phyloP scores from a whole-genome alignment of 2,329 filamentous ascomycete species.

The Paraphaeosphaeria minitans region DNA sequence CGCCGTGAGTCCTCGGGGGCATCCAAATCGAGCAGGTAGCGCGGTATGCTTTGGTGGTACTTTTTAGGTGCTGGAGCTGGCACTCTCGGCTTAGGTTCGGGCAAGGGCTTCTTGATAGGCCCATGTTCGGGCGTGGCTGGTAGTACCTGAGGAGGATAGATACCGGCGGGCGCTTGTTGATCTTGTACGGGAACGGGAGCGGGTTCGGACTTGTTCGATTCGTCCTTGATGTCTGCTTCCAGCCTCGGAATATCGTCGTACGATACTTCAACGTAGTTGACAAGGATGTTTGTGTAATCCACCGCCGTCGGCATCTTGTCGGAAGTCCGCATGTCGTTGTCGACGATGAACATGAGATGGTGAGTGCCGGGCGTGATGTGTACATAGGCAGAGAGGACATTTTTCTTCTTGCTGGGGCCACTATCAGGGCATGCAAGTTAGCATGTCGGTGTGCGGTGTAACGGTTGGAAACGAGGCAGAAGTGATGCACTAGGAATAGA shows the following conservation, averaged over 20 bases:
- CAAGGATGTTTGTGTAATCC: constrained; percentile 95
- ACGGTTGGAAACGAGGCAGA: constrained; percentile 26
- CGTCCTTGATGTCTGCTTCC: constrained; percentile 23
- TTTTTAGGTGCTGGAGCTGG: constrained; percentile 55
- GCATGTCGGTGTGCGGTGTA: constrained; percentile 39
- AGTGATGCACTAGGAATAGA: constrained; percentile 13
- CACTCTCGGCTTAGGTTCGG: constrained; percentile 34
- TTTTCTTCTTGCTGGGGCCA: constrained; percentile 51
- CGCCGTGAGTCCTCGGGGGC: constrained; percentile 76
- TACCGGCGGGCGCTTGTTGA: constrained; percentile 28
- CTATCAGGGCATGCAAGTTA: constrained; percentile 35
- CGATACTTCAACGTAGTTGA: constrained; percentile 96
- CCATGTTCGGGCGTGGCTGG: constrained; percentile 48
- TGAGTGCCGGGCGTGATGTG: constrained; percentile 91
- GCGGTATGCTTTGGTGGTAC: constrained; percentile 78
- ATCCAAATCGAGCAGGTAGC: constrained; percentile 86
- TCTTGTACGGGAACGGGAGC: constrained; percentile 33
- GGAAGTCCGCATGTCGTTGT: constrained; percentile 90
- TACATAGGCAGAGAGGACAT: constrained; percentile 76
- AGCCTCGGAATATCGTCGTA: constrained; percentile 67
- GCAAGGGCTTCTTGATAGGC: constrained; percentile 29
- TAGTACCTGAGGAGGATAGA: constrained; percentile 46
- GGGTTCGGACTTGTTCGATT: constrained; percentile 23
- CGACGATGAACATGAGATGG: constrained; percentile 94
- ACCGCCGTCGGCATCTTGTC: constrained; percentile 89